phyloP scores from a whole-genome alignment of 495 filamentous ascomycete genomes.

The Zalerion maritima region DNA sequence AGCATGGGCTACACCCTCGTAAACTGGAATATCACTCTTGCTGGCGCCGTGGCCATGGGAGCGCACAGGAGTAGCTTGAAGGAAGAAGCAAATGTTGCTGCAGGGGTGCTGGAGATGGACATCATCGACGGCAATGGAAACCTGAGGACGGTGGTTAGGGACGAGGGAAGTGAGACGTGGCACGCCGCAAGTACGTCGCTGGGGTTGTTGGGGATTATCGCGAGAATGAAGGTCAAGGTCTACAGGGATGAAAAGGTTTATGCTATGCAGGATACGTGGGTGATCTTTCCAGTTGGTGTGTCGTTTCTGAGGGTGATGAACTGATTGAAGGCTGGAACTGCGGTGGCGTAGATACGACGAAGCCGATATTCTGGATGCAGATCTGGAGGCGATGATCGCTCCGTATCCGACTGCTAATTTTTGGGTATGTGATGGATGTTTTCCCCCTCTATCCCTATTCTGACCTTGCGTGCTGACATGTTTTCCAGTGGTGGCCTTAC shows the following conservation, averaged over 20 bases:
- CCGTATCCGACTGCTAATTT: slow-evolving; percentile 36
- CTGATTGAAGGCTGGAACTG: slow-evolving; percentile 1
- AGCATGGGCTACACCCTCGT: slow-evolving; percentile 33
- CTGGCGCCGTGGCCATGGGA: slow-evolving; percentile 34
- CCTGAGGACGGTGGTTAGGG: slow-evolving; percentile 22
- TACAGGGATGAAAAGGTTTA: slow-evolving; percentile 34
- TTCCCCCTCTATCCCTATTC: neutral
- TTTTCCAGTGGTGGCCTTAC: slow-evolving; percentile 34
- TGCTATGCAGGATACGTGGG: slow-evolving; percentile 31
- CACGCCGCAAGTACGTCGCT: slow-evolving; percentile 33
- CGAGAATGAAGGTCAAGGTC: slow-evolving; percentile 29
- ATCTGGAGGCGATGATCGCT: slow-evolving; percentile 32
- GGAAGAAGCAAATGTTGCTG: slow-evolving; percentile 36
- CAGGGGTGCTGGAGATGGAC: slow-evolving; percentile 30
- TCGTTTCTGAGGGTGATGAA: neutral
- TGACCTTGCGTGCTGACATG: neutral
- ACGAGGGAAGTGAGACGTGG: slow-evolving; percentile 29
- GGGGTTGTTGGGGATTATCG: slow-evolving; percentile 31
- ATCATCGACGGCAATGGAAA: slow-evolving; percentile 32
- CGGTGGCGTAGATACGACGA: slow-evolving; percentile 21
- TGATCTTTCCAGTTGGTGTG: neutral
- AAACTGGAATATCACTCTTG: slow-evolving; percentile 39
- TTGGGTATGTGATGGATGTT: slow-evolving; percentile 17
- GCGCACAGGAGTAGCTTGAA: slow-evolving; percentile 30
- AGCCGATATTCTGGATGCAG: slow-evolving; percentile 29